These are phyloP conservation scores for Boletus rubropictus DNA, from an alignment of 768 basidiomycete species.

Conservation along the genomic window DNA sequence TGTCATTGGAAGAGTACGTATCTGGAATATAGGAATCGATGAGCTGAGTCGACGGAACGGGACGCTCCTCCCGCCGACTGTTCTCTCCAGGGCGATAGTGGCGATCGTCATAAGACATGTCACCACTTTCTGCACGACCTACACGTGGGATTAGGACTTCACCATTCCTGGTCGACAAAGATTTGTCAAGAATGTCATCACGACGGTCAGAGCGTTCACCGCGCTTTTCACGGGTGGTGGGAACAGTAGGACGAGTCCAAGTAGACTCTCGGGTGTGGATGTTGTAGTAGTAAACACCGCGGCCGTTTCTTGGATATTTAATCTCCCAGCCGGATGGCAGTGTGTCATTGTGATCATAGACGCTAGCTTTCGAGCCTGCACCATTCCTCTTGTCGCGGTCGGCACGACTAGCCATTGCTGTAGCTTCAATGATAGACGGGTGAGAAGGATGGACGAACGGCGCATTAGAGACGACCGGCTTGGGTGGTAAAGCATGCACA, in stretches of 20 bases:
- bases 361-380: conserved; percentile 19
- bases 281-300: conserved; percentile 55
- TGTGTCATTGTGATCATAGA: conserved; percentile 26
- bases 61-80: conserved; percentile 26
- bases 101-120: conserved; percentile 54
- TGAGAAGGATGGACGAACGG: conserved; percentile 52
- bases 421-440: conserved; percentile 54
- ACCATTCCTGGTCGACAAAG: conserved; percentile 21
- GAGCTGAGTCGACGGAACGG: conserved; percentile 15
- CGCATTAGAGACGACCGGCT: conserved; percentile 49
- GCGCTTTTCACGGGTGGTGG: conserved; percentile 22
- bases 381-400: conserved; percentile 43
- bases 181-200: conserved; percentile 27
- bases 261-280: conserved; percentile 48
- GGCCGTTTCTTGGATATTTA: conserved; percentile 45
- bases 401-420: conserved; percentile 49
- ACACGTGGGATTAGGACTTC: conserved; percentile 22
- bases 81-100: conserved; percentile 53
- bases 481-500: conserved; percentile 65
- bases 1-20: conserved; percentile 22
- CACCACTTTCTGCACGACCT: conserved; percentile 25
- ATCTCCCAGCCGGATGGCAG: conserved; percentile 61
- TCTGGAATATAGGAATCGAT: conserved; percentile 28
- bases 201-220: conserved; percentile 21
- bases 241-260: conserved; percentile 49